Percentiles rank a stretch among this genome's conserved stretches.
Evolutionary conservation across 768 basidiomycete species (phyloP).

Genomic region (Amanita molliuscula): DNA sequence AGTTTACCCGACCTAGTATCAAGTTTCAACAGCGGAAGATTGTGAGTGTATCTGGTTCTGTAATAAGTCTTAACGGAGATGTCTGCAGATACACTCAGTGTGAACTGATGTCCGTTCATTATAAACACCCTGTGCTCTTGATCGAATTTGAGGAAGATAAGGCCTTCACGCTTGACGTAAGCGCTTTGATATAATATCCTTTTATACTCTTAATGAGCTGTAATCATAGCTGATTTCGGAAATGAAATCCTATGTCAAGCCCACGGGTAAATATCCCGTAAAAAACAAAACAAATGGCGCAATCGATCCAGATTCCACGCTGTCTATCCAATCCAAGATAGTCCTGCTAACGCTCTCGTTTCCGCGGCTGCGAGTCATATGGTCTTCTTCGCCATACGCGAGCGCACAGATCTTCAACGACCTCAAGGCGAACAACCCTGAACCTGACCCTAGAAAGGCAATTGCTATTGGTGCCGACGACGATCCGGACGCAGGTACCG

Average conservation of each 20-base stretch:
- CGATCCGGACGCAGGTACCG: slow-evolving; percentile 54
- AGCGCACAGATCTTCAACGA: slow-evolving; percentile 90
- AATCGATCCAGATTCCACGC: slow-evolving; percentile 22
- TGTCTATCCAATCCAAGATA: slow-evolving; percentile 82
- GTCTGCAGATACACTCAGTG: slow-evolving; percentile 83
- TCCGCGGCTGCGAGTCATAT: slow-evolving; percentile 88
- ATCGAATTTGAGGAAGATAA: slow-evolving; percentile 99
- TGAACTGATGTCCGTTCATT: slow-evolving; percentile 93
- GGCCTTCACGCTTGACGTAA: slow-evolving; percentile 81
- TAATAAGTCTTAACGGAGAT: not conserved
- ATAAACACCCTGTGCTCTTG: slow-evolving; percentile 85
- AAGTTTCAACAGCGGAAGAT: slow-evolving; percentile 86
- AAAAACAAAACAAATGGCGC: slow-evolving; percentile 32
- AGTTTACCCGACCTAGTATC: slow-evolving; percentile 87
- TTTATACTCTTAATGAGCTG: not conserved
- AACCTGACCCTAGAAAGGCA: slow-evolving; percentile 74
- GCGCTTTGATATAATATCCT: slow-evolving; percentile 8
- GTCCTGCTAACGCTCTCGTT: slow-evolving; percentile 85
- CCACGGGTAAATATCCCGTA: slow-evolving; percentile 42
- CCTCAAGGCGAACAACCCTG: slow-evolving; percentile 67
- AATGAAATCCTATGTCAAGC: slow-evolving; percentile 57
- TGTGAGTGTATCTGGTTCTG: slow-evolving; percentile 45
- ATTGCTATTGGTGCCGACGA: slow-evolving; percentile 76
- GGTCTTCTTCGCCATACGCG: slow-evolving; percentile 93
- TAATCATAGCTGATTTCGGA: slow-evolving; percentile 46